phyloP scores from a whole-genome alignment of 768 basidiomycete species.

The Exidia glandulosa region DNA sequence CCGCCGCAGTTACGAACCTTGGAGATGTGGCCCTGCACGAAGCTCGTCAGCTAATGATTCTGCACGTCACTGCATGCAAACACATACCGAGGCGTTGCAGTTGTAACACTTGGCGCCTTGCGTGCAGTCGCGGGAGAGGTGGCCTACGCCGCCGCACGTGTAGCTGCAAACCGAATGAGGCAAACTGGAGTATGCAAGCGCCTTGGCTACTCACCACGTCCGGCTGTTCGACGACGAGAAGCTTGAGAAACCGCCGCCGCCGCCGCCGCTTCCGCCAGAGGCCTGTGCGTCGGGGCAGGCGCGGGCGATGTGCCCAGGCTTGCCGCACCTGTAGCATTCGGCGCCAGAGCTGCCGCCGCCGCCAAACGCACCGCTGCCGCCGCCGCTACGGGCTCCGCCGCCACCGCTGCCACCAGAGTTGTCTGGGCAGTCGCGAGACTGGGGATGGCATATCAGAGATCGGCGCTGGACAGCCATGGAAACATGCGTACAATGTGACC shows the following conservation, averaged over 20 bases:
- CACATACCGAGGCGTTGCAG: constrained; percentile 60
- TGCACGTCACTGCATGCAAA: background rate
- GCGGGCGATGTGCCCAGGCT: constrained; percentile 77
- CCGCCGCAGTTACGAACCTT: constrained; percentile 11
- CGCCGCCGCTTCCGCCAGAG: constrained; percentile 11
- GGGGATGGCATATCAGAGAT: background rate
- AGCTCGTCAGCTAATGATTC: constrained; percentile 8
- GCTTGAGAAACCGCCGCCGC: too few species aligned
- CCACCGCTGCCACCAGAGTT: too few species aligned
- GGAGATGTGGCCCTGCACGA: constrained; percentile 64
- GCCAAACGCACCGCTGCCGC: constrained; percentile 20
- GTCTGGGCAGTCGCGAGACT: constrained; percentile 80
- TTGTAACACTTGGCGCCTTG: constrained; percentile 83
- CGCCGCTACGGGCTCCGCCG: constrained; percentile 13
- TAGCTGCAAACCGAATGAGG: constrained; percentile 37
- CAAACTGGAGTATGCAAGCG: background rate
- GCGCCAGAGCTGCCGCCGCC: constrained; percentile 26
- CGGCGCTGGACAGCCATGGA: background rate
- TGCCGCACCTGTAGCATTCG: constrained; percentile 81
- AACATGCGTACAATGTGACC: constrained; percentile 70
- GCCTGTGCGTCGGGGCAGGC: constrained; percentile 53
- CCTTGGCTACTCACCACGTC: constrained; percentile 30
- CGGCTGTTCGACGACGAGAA: background rate
- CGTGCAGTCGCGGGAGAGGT: constrained; percentile 77
- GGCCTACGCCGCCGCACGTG: constrained; percentile 80